Evolutionary conservation across 1,139 yeast genomes (phyloP), one percentile per base, ranked within the genome.

Genomic region (Hansenula sp.): DNA sequence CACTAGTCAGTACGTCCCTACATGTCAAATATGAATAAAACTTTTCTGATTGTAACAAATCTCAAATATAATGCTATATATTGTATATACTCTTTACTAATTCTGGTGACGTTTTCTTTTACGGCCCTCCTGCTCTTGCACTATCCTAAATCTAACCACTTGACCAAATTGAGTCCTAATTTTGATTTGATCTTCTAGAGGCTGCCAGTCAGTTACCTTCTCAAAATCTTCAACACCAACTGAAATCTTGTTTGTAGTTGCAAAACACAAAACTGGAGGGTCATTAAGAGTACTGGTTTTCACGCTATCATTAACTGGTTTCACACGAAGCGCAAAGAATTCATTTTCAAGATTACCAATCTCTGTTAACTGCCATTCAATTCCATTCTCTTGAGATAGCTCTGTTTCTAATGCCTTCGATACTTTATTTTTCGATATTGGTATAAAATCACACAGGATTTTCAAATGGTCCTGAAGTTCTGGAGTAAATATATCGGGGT

Each of bases 251-350:
- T 46, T 48, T 22, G 38, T 41, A 3, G 45, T 41, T 9, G 52
- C 48, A 7, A 53, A 37, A 1, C 48, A 44, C 9, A 55, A 24
- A 2, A 48, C 20, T 5, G 53, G 44, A 2, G 56, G 55, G 8
- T 34, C 27, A 11, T 38, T 31, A 10, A 44, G 32, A 9, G 55
- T 40, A 27, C 29, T 29, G 2, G 31, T 24, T 32, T 40, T 34
- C 4, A 34, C 13, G n/a, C 24, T 13, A 1, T 7, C 13, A 13
- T 38, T 39, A 1, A 38, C 34, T 1, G 61, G 60, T 32, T 45
- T 46, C n/a, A 61, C 50, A 20, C 42, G 40, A n/a, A 55, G 50
- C 1, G 62, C 64, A 49, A 56, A 54, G 2, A 48, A 36, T 8
- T 50, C 47, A 13, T 48, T 44, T 2, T 32, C 36, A 7, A 28